A percentile compares a stretch with the other conserved stretches of the same genome.
Conservation (phyloP, 2,329 filamentous ascomycete species). For the Clarireedia sp. region DNA sequence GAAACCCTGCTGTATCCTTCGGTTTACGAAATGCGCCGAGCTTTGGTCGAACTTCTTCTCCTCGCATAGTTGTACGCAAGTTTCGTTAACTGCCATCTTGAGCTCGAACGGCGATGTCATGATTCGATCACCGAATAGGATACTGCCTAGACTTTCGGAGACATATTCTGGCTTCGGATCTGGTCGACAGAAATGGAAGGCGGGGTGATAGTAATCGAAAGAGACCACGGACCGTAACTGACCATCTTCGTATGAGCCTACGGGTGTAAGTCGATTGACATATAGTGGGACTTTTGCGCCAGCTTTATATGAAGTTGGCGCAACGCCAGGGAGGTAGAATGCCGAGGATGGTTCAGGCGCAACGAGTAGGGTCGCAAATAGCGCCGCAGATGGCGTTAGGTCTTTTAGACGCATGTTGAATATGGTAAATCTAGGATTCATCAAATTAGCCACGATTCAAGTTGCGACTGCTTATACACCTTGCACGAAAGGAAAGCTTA, state of each 20-base stretch:
- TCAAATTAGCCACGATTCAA: not conserved
- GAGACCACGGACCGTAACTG: constrained; percentile 87
- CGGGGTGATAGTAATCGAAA: constrained; percentile 89
- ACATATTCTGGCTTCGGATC: constrained; percentile 68
- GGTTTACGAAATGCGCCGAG: constrained; percentile 72
- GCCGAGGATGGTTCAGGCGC: constrained; percentile 51
- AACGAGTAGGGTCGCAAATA: constrained; percentile 43
- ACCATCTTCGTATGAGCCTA: constrained; percentile 67
- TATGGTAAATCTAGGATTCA: not conserved
- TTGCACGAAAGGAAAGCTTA: constrained; percentile 4
- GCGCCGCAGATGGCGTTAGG: constrained; percentile 35
- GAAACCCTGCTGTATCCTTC: constrained; percentile 75
- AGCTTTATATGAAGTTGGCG: constrained; percentile 80
- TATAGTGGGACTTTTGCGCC: constrained; percentile 77
- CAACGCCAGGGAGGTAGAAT: constrained; percentile 95
- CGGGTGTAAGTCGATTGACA: constrained; percentile 87
- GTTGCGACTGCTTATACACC: not conserved
- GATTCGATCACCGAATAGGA: constrained; percentile 94
- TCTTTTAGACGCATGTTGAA: constrained; percentile 27
- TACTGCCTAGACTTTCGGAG: constrained; percentile 87
- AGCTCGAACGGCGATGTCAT: constrained; percentile 92
- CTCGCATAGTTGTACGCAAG: constrained; percentile 73
- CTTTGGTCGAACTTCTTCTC: constrained; percentile 56
- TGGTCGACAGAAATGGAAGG: constrained; percentile 83
- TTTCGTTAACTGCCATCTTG: constrained; percentile 78